A percentile compares a stretch with the other conserved stretches of the same genome.
These are phyloP conservation scores for Ogataea angusta DNA, from an alignment of 805 yeast species.

Conservation along the genomic window DNA sequence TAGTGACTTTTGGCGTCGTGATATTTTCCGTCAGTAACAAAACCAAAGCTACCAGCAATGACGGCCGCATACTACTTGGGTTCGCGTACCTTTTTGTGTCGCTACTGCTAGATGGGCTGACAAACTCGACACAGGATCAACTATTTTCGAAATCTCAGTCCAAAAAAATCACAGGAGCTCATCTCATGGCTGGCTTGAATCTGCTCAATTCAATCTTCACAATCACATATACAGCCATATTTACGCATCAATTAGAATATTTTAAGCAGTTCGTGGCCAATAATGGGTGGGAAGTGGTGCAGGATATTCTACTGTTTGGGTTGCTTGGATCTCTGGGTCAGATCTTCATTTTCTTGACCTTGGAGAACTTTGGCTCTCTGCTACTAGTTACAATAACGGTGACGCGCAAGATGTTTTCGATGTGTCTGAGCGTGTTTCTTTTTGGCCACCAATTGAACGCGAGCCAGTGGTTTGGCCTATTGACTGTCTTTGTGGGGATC, in stretches of 20 bases:
- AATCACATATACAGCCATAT: conserved; percentile 41
- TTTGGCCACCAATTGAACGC: conserved; percentile 71
- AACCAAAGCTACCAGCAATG: conserved; percentile 32
- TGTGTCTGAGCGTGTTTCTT: conserved; percentile 82
- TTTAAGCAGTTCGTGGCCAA: conserved; percentile 44
- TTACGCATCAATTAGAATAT: conserved; percentile 49
- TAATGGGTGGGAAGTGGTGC: conserved; percentile 51
- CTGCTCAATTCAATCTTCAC: conserved; percentile 46
- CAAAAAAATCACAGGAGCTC: conserved; percentile 68
- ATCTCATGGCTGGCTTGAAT: conserved; percentile 73
- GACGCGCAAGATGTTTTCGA: conserved; percentile 93
- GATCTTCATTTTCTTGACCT: conserved; percentile 82
- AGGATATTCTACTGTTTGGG: conserved; percentile 65
- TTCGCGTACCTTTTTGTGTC: conserved; percentile 55
- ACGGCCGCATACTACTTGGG: conserved; percentile 52
- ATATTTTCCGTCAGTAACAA: conserved; percentile 53
- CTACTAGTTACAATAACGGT: conserved; percentile 90
- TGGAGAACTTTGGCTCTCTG: conserved; percentile 82
- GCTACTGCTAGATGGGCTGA: conserved; percentile 82
- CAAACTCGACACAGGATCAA: conserved; percentile 91
- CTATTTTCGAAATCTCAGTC: conserved; percentile 51
- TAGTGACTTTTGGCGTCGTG: conserved; percentile 82
- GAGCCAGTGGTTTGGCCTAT: conserved; percentile 77
- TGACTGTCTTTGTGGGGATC: conserved; percentile 80
- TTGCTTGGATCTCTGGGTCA: conserved; percentile 89